Base-by-base conservation (phyloP, 495 filamentous ascomycete species). In the Aspergillus coremiiformis region DNA sequence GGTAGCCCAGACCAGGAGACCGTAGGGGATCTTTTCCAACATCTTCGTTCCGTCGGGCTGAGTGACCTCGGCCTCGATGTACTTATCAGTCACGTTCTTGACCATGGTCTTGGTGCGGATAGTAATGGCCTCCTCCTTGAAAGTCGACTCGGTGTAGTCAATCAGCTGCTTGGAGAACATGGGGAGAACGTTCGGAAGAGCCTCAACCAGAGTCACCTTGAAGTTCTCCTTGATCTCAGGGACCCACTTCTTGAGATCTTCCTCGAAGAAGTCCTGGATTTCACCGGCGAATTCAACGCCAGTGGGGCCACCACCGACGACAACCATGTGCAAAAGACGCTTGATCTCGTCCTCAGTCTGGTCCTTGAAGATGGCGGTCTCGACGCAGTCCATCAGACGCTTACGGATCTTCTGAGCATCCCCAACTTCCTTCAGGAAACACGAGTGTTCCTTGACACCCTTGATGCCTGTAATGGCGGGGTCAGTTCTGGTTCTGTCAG, bases 91-190 rank as follows among this genome's bases (percentile, higher is more conserved):
- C 48, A 99, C 93, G 53, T 86, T 89, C 77, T 96, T 97, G 65
- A 99, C 93, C 85, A 95, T 91, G 44, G 93, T 99, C 82, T 99
- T 99, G 53, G 93, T 94, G 67, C 84, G 85, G 74, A 99, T 92
- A 51, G 85, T 82, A 65, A 99, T 99, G 60, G 87, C 88, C 73
- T 97, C 92, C 77, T 97, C 94, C 73, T 94, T 93, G 80, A 99
- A 95, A 49, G 91, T 95, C 67, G 88, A 89, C 73, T 97, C 94
- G 57, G 94, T 97, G 77, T 97, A 99, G 66, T 99, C 92, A 69
- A 97, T 97, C 57, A 99, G 78, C 67, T 95, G 88, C 79, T 97
- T 97, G 67, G 90, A 95, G 80, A 99, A 99, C 85, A 89, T 93
- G 60, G 93, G 93, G 30, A 98, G 82, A 30, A 97, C 94, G 68